Conservation (phyloP, 768 basidiomycete genomes). For the Cantharellus anzutake region DNA sequence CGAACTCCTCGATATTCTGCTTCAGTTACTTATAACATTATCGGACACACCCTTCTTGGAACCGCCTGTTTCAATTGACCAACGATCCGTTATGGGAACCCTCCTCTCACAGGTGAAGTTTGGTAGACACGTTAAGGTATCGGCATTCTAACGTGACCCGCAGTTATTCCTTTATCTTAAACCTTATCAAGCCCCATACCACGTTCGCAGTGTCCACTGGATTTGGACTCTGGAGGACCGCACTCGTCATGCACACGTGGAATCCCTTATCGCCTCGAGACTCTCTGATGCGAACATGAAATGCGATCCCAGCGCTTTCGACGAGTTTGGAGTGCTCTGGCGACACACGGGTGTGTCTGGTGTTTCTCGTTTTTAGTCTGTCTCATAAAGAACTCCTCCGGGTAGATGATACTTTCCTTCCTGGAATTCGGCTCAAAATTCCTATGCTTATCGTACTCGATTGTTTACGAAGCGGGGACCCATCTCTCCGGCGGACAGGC, state of each 20-base stretch:
- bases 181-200: slow-evolving; percentile 46
- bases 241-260: slow-evolving; percentile 40
- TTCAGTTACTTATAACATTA: slow-evolving; percentile 36
- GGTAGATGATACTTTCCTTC: slow-evolving; percentile 59
- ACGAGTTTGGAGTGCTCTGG: slow-evolving; percentile 89
- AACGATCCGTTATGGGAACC: slow-evolving; percentile 28
- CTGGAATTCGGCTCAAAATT: slow-evolving; percentile 65
- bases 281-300: slow-evolving; percentile 37
- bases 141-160: neutral
- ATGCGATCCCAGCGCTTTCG: slow-evolving; percentile 39
- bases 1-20: slow-evolving; percentile 40
- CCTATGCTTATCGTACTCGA: slow-evolving; percentile 83
- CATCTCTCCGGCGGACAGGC: slow-evolving; percentile 51
- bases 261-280: slow-evolving; percentile 57
- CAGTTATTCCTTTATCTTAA: slow-evolving; percentile 60
- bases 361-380: neutral
- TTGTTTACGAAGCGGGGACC: slow-evolving; percentile 57
- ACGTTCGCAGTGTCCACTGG: slow-evolving; percentile 60
- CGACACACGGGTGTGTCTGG: slow-evolving; percentile 48
- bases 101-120: neutral
- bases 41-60: slow-evolving; percentile 30
- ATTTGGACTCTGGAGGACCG: slow-evolving; percentile 61
- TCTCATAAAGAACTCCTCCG: neutral
- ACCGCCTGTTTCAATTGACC: slow-evolving; percentile 36
- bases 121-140: neutral